phyloP scores from a whole-genome alignment of 2,329 filamentous ascomycete genomes.

The Epichloe gansuensis region DNA sequence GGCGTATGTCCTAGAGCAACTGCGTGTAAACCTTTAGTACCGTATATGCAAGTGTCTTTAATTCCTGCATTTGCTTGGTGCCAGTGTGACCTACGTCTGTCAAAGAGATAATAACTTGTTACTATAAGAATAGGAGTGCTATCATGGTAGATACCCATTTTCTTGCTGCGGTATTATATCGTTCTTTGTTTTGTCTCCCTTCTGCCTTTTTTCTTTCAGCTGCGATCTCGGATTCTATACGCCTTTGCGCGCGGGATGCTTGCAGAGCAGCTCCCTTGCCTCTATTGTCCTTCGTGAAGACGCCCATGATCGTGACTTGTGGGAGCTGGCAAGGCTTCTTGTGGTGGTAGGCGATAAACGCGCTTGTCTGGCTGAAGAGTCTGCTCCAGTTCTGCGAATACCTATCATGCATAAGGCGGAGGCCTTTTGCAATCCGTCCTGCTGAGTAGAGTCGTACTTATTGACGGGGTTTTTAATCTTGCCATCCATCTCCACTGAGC shows the following conservation, averaged over 20 bases:
- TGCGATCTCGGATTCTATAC: conserved; percentile 8
- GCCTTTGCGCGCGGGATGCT: conserved; percentile 11
- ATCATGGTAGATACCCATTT: conserved; percentile 37
- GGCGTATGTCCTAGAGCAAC: conserved; percentile 2
- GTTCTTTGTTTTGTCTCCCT: conserved; percentile 26
- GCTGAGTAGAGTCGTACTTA: not conserved
- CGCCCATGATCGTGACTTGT: too few relatives aligned
- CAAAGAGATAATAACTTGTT: conserved; percentile 42
- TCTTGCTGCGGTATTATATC: conserved; percentile 31
- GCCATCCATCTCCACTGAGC: too few relatives aligned
- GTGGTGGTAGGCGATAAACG: not conserved
- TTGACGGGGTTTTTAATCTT: too few relatives aligned
- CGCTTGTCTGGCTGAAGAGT: not conserved
- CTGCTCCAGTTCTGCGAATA: not conserved
- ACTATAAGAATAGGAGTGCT: conserved; percentile 41
- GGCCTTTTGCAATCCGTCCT: not conserved
- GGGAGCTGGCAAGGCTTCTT: not conserved
- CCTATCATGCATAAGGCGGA: not conserved
- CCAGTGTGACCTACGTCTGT: conserved; percentile 29
- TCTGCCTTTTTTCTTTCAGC: conserved; percentile 10
- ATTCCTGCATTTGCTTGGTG: not conserved
- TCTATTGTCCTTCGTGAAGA: conserved; percentile 6
- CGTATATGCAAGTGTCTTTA: not conserved
- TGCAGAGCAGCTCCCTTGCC: conserved; percentile 13
- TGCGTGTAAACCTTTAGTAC: not conserved